Conservation (phyloP, 108 stramenopile genomes). For the Skeletonema menzelii region DNA sequence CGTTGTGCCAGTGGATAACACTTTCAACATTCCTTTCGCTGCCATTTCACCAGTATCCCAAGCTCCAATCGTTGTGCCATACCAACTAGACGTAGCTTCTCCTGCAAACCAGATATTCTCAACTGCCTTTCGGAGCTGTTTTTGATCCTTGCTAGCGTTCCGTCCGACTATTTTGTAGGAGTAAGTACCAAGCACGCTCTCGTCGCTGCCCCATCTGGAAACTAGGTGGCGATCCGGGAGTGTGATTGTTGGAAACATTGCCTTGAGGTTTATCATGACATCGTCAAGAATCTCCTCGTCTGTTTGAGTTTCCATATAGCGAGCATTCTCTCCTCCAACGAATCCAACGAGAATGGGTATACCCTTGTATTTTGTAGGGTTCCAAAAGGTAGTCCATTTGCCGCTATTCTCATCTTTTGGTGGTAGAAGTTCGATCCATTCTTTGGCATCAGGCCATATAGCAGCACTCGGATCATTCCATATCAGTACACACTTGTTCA, state of each 20-base stretch:
- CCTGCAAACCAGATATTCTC: too few species aligned
- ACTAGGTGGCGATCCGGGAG: constrained; percentile 31
- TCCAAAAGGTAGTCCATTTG: constrained; percentile 33
- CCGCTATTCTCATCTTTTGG: constrained; percentile 11
- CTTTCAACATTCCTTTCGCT: too few species aligned
- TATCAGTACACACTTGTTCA: constrained; percentile 54
- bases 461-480: constrained; percentile 28
- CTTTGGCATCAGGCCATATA: constrained; percentile 36
- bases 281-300: constrained; percentile 35
- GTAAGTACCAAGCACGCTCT: too few species aligned
- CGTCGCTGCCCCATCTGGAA: constrained; percentile 41
- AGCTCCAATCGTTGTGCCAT: too few species aligned
- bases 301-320: constrained; percentile 10
- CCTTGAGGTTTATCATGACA: constrained; percentile 28
- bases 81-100: too few species aligned
- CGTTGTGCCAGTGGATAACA: too few species aligned
- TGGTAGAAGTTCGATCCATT: constrained; percentile 21
- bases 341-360: constrained; percentile 17
- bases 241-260: constrained; percentile 37
- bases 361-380: constrained; percentile 18
- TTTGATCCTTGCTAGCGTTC: too few species aligned
- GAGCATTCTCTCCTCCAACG: constrained; percentile 21
- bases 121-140: too few species aligned
- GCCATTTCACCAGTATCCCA: too few species aligned
- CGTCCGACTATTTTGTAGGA: too few species aligned